Evolutionary conservation across 257 asterid genomes (phyloP).

Genomic region (Solanum arcanum): DNA sequence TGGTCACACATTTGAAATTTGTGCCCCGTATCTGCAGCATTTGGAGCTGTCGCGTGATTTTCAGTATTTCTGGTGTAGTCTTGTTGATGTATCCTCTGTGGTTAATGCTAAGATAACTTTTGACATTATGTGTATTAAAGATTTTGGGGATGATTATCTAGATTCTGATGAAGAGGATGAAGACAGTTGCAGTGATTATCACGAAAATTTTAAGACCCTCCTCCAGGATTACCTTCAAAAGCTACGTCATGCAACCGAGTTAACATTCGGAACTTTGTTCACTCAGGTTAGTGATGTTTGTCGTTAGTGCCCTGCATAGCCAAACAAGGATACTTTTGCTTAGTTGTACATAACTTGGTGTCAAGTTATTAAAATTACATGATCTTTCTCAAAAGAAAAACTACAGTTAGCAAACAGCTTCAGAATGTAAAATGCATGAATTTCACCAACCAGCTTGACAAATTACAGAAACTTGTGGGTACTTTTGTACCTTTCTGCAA

Average conservation of each 20-base stretch:
- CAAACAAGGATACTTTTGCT: neutral
- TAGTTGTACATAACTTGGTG: neutral
- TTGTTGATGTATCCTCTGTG: neutral
- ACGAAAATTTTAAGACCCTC: neutral
- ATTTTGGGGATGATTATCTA: neutral
- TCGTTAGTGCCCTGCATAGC: neutral
- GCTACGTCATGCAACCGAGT: neutral
- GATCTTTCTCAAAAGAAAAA: neutral
- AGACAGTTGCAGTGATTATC: neutral
- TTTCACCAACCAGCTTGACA: neutral
- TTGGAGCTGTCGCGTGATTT: neutral
- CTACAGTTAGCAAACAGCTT: neutral
- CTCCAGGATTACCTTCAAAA: neutral
- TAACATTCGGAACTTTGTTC: neutral
- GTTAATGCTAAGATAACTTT: neutral
- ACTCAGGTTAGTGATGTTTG: neutral
- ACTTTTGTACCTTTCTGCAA: neutral
- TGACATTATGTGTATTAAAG: neutral
- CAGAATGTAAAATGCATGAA: neutral
- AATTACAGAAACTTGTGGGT: neutral
- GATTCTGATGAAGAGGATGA: neutral
- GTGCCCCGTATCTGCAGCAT: neutral
- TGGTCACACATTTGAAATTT: neutral
- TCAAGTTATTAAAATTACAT: neutral
- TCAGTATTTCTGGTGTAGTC: neutral